Conservation (phyloP, 2,329 filamentous ascomycete species). For the Trichophyton equinum region DNA sequence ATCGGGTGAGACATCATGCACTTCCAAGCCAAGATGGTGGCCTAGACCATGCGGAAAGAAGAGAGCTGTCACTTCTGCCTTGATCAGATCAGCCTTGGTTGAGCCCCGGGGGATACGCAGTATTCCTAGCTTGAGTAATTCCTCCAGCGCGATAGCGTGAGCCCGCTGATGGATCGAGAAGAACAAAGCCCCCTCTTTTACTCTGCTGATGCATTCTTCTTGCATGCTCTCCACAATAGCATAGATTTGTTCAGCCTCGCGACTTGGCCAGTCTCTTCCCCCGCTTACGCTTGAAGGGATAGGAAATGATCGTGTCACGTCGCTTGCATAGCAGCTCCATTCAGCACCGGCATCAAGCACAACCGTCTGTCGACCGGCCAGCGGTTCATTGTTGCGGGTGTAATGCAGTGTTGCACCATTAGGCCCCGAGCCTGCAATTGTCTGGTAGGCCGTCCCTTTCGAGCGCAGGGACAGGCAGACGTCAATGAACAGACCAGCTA, state of each 20-base stretch:
- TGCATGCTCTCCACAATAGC: slow-evolving; percentile 82
- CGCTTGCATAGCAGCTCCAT: slow-evolving; percentile 59
- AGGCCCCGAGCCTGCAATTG: slow-evolving; percentile 69
- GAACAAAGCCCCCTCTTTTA: slow-evolving; percentile 65
- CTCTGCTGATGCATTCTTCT: slow-evolving; percentile 56
- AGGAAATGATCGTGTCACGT: slow-evolving; percentile 77
- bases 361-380: slow-evolving; percentile 61
- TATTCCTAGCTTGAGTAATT: slow-evolving; percentile 63
- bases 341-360: slow-evolving; percentile 75
- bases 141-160: slow-evolving; percentile 69
- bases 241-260: slow-evolving; percentile 63
- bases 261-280: slow-evolving; percentile 42
- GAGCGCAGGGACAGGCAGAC: slow-evolving; percentile 62
- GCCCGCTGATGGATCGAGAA: slow-evolving; percentile 70
- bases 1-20: slow-evolving; percentile 31
- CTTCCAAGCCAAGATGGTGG: slow-evolving; percentile 41
- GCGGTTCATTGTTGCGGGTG: slow-evolving; percentile 59
- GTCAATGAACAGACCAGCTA: slow-evolving; percentile 69
- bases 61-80: slow-evolving; percentile 26
- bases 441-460: slow-evolving; percentile 74
- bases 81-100: slow-evolving; percentile 37
- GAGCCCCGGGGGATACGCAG: slow-evolving; percentile 44
- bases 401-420: slow-evolving; percentile 83
- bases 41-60: slow-evolving; percentile 43
- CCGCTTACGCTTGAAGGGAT: slow-evolving; percentile 33